A percentile compares a stretch with the other conserved stretches of the same genome.
phyloP scores from a whole-genome alignment of 2,329 filamentous ascomycete species.

The Fusarium virguliforme region DNA sequence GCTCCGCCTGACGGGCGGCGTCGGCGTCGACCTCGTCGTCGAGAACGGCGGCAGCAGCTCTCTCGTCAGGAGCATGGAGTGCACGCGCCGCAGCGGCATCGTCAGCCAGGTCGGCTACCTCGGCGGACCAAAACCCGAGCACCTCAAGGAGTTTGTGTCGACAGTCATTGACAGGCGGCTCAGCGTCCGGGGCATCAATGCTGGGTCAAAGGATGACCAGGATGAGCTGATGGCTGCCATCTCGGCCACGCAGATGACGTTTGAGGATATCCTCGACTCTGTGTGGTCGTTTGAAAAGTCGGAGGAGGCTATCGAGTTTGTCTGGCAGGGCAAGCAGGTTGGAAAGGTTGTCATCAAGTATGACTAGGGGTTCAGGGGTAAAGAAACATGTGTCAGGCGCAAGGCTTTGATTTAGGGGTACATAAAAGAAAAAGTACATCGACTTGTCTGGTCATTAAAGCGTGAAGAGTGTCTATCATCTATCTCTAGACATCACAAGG shows the following conservation, averaged over 20 bases:
- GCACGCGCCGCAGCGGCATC: slow-evolving; percentile 59
- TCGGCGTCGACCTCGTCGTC: slow-evolving; percentile 67
- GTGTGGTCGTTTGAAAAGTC: slow-evolving; percentile 58
- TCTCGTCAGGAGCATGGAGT: slow-evolving; percentile 58
- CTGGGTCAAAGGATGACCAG: slow-evolving; percentile 58
- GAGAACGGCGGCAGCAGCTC: slow-evolving; percentile 59
- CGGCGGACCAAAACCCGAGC: slow-evolving; percentile 49
- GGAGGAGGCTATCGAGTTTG: slow-evolving; percentile 59
- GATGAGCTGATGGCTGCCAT: slow-evolving; percentile 59
- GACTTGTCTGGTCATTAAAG: neutral
- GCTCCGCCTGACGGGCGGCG: slow-evolving; percentile 59
- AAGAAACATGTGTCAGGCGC: neutral
- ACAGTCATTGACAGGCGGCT: slow-evolving; percentile 58
- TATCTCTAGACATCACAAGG: neutral
- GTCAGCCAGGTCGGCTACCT: slow-evolving; percentile 63
- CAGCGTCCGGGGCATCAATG: slow-evolving; percentile 59
- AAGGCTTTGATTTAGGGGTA: neutral
- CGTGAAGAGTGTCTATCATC: neutral
- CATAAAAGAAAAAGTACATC: neutral
- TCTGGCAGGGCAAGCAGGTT: slow-evolving; percentile 62
- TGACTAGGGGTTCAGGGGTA: slow-evolving; percentile 8
- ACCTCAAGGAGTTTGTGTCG: slow-evolving; percentile 56
- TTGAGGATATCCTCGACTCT: slow-evolving; percentile 59
- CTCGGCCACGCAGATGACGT: slow-evolving; percentile 54
- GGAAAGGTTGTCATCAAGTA: slow-evolving; percentile 58